phyloP scores from a whole-genome alignment of 352 stramenopile genomes.

The Phytophthora cryptogea region DNA sequence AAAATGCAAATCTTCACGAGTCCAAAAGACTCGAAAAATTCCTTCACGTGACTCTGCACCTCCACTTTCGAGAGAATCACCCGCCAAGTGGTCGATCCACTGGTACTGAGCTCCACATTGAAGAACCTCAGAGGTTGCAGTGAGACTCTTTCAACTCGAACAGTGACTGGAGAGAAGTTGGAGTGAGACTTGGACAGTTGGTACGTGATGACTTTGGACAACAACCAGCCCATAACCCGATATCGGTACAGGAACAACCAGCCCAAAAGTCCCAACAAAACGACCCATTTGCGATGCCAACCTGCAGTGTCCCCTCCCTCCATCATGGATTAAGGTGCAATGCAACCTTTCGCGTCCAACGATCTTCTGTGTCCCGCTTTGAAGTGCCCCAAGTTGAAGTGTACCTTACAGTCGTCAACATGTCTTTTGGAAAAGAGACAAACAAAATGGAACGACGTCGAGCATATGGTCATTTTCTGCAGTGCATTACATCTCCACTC shows the following conservation, averaged over 20 bases:
- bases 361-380: conserved; percentile 19
- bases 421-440: background rate
- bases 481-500: too few relatives aligned
- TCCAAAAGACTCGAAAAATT: conserved; percentile 77
- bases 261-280: conserved; percentile 38
- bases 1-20: conserved; percentile 76
- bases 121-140: conserved; percentile 50
- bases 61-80: conserved; percentile 53
- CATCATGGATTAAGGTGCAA: conserved; percentile 25
- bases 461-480: background rate
- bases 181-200: conserved; percentile 36
- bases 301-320: conserved; percentile 21
- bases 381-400: conserved; percentile 21
- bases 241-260: conserved; percentile 66
- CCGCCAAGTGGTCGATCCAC: conserved; percentile 35
- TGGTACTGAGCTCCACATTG: conserved; percentile 46
- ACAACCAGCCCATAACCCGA: conserved; percentile 51
- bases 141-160: conserved; percentile 52
- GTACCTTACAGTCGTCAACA: background rate
- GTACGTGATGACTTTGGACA: conserved; percentile 48
- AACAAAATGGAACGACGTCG: conserved; percentile 15
- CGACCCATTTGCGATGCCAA: conserved; percentile 73
- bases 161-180: conserved; percentile 23
- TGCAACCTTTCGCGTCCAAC: conserved; percentile 28
- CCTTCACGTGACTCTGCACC: conserved; percentile 53